Evolutionary conservation across 2,329 filamentous ascomycete species (phyloP), one percentile per base, ranked within the genome.

Genomic region (Dothiorella sarmentorum): DNA sequence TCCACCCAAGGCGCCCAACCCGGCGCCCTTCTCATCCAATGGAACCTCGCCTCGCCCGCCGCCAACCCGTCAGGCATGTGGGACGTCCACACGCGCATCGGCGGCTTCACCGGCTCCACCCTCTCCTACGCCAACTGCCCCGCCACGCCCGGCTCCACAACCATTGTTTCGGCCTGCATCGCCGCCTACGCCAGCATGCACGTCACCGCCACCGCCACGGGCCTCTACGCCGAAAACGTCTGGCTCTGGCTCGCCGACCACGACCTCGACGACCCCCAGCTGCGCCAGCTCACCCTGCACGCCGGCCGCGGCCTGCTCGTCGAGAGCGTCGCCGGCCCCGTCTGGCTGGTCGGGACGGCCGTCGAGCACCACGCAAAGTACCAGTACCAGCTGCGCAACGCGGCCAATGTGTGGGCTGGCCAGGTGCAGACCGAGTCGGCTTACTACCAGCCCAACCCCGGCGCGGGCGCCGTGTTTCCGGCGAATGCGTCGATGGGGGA

Each of bases 201-300:
- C 49, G 61, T 85, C 47, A 85, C 83, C 3, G 71, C 75, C 43
- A 74, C 77, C 11, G 81, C 76, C 1, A 85, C 85, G 2, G 68
- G 68, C 0, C 80, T 86, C 38, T 95, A 96, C 73, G 78, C 96
- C 58, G 91, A 96, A 75, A 96, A 97, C 76, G 86, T 83, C 51
- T 97, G 92, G 92, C 86, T 89, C 72, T 97, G 92, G 92, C 87
- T 91, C 27, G 85, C 92, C 0, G 92, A 97, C 71, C 93, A 97
- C 76, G 90, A 95, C 70, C 86, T 96, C 22, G 92, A 96, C 71
- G 81, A 85, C 11, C 63, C 74, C 2, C 86, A 88, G 67, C 84
- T 89, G 72, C 84, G 76, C 1, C 88, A 93, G 72, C 86, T 93
- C 73, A 88, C 86, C 67, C 83, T 97, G 65, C 96, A 88, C 81